phyloP scores from a whole-genome alignment of 2,329 filamentous ascomycete species.

The Alternaria sp. region DNA sequence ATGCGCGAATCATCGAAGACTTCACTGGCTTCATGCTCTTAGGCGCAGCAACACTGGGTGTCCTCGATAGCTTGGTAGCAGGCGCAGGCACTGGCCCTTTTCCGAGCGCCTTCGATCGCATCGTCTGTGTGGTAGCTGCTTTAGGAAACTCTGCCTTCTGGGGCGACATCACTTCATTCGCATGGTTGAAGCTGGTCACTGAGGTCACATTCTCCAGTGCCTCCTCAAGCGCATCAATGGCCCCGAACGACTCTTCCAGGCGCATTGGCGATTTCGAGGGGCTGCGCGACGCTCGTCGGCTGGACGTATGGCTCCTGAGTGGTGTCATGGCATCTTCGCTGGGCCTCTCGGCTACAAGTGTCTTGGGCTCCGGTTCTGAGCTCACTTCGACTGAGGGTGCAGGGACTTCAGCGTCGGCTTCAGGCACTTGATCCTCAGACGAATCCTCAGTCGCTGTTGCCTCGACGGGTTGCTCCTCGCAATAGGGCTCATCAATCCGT shows the following conservation, averaged over 20 bases:
- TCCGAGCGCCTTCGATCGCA: constrained; percentile 10
- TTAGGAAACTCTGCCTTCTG: constrained; percentile 24
- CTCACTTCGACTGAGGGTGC: constrained; percentile 28
- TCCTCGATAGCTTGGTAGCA: constrained; percentile 32
- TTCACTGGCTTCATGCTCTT: constrained; percentile 40
- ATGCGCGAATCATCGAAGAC: constrained; percentile 32
- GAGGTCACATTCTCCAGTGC: constrained; percentile 57
- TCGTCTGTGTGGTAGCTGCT: constrained; percentile 6
- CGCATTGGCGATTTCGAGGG: constrained; percentile 43
- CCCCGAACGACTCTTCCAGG: constrained; percentile 57
- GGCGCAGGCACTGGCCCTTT: constrained; percentile 15
- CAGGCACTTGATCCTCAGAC: neutral
- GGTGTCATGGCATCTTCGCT: constrained; percentile 33
- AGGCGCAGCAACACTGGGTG: constrained; percentile 31
- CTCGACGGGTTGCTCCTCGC: neutral
- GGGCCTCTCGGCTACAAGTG: constrained; percentile 33
- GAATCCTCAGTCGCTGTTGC: neutral
- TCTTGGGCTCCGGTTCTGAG: constrained; percentile 39
- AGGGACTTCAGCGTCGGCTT: constrained; percentile 8
- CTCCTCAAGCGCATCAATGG: constrained; percentile 60
- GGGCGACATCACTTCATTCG: constrained; percentile 40
- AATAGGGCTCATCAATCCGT: neutral
- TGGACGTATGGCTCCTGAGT: constrained; percentile 25
- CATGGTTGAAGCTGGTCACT: constrained; percentile 45
- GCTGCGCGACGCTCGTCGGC: constrained; percentile 30